Base-by-base conservation (phyloP, 805 yeast species). In the Yamadazyma philogaea region DNA sequence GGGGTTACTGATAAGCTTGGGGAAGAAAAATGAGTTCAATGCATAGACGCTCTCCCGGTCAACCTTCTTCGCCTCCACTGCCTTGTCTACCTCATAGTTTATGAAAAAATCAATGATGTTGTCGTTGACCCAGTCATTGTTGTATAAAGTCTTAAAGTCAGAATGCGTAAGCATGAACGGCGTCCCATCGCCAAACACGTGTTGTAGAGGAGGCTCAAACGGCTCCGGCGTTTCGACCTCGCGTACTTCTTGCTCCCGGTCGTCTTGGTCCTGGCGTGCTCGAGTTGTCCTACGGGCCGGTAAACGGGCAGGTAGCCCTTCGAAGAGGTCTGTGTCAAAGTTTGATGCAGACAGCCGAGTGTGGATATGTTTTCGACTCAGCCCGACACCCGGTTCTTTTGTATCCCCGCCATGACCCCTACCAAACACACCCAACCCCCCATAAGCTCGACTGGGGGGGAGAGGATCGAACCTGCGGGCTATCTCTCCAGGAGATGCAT, bases 111-210 rank as follows among this genome's bases (percentile, higher is more conserved):
- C 96, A 42, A 93, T 82, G 38, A 93, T 68, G 0, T 84, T 77
- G 56, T 93, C 99, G 64, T 93, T 91, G 37, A 93, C 78, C 90
- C 96, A 91, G 48, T 85, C 87, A 36, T 82, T 81, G 44, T 84
- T 82, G 55, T 82, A 81, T 7, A 91, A 70, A 34, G 96, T 84
- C 47, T 78, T 78, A 59, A 85, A 87, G 57, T 93, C 99, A 30
- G 77, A 72, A 45, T 78, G 75, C 1, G 81, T 72, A 7, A 91
- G 75, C 4, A 75, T 73, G 49, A 85, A 74, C 1, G 64, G 60
- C 31, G 78, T 72, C 4, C 74, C 75, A 51, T 81, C 83, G 19
- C 63, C 57, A 52, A 88, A 81, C 14, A 63, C 64, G 49, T 77
- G 72, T 24, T 66, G 68, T 38, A 85, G 59, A 4, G 70, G 66